These are phyloP conservation scores for Kodamaea fungicola DNA, from an alignment of 1,139 yeast species.

Conservation along the genomic window DNA sequence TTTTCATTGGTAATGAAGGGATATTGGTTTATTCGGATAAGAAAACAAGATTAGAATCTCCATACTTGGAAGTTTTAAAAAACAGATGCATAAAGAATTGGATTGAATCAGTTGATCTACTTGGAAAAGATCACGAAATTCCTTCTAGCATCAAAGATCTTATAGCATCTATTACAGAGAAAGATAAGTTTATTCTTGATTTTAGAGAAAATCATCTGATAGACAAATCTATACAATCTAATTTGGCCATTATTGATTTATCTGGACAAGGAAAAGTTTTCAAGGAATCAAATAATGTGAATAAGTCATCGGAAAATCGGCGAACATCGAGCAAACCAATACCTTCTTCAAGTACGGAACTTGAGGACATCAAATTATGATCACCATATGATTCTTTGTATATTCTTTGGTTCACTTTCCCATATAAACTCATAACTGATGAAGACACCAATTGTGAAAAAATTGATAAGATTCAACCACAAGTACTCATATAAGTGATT, in stretches of 20 bases:
- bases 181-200: slow-evolving; percentile 11
- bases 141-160: slow-evolving; percentile 13
- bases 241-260: slow-evolving; percentile 18
- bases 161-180: slow-evolving; percentile 21
- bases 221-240: slow-evolving; percentile 28
- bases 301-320: too few species aligned
- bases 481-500: slow-evolving; percentile 47
- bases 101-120: slow-evolving; percentile 25
- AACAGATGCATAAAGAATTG: slow-evolving; percentile 29
- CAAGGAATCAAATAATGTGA: too few species aligned
- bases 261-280: too few species aligned
- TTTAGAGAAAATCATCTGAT: slow-evolving; percentile 17
- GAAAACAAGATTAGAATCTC: slow-evolving; percentile 42
- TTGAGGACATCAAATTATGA: too few species aligned
- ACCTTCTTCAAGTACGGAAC: too few species aligned
- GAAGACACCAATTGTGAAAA: slow-evolving; percentile 53
- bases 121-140: slow-evolving; percentile 14
- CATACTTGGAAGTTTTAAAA: slow-evolving; percentile 64
- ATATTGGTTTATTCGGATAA: slow-evolving; percentile 64
- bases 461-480: slow-evolving; percentile 60
- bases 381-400: slow-evolving; percentile 88
- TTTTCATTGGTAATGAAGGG: slow-evolving; percentile 62
- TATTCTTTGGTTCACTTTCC: slow-evolving; percentile 52
- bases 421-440: slow-evolving; percentile 63
- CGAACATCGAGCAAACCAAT: neutral